Conservation (phyloP, 2,329 filamentous ascomycete genomes). For the Epichloe elymi region DNA sequence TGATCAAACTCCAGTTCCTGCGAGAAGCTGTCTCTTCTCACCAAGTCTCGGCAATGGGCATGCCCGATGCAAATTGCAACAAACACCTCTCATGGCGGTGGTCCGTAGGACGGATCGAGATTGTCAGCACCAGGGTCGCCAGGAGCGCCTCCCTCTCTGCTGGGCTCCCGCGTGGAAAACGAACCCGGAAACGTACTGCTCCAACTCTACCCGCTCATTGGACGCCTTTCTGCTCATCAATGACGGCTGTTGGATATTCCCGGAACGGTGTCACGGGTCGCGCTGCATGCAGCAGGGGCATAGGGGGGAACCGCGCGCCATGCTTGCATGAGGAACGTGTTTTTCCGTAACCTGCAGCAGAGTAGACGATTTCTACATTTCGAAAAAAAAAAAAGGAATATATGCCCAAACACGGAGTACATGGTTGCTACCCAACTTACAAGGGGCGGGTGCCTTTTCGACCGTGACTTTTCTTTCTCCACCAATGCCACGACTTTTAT, state of each 20-base stretch:
- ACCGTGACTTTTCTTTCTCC: not conserved
- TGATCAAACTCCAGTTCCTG: not conserved
- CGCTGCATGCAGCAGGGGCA: not conserved
- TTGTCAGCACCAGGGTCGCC: not conserved
- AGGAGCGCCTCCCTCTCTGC: not conserved
- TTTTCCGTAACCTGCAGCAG: too few species aligned
- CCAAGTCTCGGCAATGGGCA: not conserved
- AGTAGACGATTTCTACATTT: too few species aligned
- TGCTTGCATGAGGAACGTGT: too few species aligned
- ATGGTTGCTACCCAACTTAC: not conserved
- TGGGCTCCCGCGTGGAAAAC: not conserved
- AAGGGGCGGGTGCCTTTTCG: not conserved
- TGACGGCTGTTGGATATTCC: constrained; percentile 2
- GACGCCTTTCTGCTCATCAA: too few species aligned
- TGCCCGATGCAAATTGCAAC: not conserved
- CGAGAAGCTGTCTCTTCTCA: not conserved
- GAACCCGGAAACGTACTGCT: not conserved
- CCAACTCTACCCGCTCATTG: too few species aligned
- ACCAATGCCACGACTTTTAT: not conserved
- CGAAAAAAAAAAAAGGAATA: too few species aligned
- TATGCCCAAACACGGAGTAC: not conserved
- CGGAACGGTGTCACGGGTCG: constrained; percentile 1
- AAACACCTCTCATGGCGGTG: not conserved
- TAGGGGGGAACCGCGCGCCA: too few species aligned
- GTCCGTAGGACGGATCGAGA: not conserved